Conservation (phyloP, 768 basidiomycete species). For the Tephrocybe rancida region DNA sequence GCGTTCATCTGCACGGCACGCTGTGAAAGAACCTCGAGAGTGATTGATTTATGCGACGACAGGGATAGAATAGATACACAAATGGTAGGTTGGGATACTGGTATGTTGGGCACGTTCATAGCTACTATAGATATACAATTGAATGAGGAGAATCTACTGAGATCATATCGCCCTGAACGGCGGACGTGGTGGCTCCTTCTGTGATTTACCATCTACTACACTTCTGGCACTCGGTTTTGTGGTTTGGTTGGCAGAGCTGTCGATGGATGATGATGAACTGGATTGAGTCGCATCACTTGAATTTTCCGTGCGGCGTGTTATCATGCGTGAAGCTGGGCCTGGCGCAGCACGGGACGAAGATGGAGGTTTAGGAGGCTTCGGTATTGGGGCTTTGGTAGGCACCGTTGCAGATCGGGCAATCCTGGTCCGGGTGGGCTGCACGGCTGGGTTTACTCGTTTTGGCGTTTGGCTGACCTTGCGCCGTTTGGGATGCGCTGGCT, state of each 20-base stretch:
- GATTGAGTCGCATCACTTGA: background rate
- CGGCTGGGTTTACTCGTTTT: constrained; percentile 9
- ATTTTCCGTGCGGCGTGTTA: background rate
- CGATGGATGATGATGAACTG: constrained; percentile 3
- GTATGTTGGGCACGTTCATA: constrained; percentile 1
- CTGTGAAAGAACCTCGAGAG: background rate
- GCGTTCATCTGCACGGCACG: too few relatives aligned
- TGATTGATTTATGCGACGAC: background rate
- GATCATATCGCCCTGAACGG: constrained; percentile 3
- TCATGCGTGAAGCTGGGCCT: constrained; percentile 6
- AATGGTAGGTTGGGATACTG: background rate
- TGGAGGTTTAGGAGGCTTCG: constrained; percentile 15
- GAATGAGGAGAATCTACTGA: constrained; percentile 1
- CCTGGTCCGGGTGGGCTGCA: constrained; percentile 19
- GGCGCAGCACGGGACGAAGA: constrained; percentile 7
- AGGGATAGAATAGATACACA: constrained; percentile 8
- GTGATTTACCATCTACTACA: background rate
- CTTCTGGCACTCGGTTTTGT: background rate
- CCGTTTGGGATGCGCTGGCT: constrained; percentile 31
- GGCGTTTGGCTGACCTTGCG: constrained; percentile 29
- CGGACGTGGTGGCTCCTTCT: background rate
- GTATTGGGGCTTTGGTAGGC: constrained; percentile 6
- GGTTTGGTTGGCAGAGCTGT: background rate
- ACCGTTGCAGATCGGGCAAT: constrained; percentile 13
- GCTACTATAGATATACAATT: constrained; percentile 9